Percentiles rank a stretch among this genome's conserved stretches.
Conservation (phyloP, 2,329 filamentous ascomycete species). For the Mariannaea elegans region DNA sequence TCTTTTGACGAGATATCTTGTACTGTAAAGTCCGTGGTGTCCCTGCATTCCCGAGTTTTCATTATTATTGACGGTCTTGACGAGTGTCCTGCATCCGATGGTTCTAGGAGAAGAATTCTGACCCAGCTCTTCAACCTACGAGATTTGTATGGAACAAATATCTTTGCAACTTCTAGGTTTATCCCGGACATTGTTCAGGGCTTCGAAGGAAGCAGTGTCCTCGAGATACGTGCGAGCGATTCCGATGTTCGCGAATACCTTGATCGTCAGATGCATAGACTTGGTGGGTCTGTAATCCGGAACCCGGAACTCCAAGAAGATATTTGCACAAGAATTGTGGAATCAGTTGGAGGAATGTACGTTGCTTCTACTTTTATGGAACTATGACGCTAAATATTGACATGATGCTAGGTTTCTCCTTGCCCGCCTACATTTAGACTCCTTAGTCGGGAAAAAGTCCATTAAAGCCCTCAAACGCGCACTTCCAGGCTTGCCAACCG, state of each 20-base stretch:
- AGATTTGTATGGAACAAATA: neutral
- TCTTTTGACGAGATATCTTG: neutral
- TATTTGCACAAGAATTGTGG: neutral
- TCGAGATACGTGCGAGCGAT: neutral
- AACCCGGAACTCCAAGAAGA: neutral
- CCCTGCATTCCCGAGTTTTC: slow-evolving; percentile 8
- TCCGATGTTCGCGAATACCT: slow-evolving; percentile 5
- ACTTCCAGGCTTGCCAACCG: neutral
- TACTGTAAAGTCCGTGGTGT: neutral
- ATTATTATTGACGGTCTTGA: slow-evolving; percentile 13
- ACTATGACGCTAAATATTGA: neutral
- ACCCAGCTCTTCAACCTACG: neutral
- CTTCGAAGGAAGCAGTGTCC: neutral
- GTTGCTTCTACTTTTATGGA: neutral
- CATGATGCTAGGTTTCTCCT: slow-evolving; percentile 2
- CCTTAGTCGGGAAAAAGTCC: neutral
- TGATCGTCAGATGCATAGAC: neutral
- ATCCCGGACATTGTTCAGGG: neutral
- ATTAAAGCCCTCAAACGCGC: neutral
- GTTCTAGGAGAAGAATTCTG: too few species aligned
- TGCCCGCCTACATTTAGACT: slow-evolving; percentile 2
- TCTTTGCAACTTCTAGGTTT: slow-evolving; percentile 1
- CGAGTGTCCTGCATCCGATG: slow-evolving; percentile 1
- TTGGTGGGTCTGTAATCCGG: neutral
- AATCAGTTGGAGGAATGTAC: slow-evolving; percentile 2